A percentile compares a stretch with the other conserved stretches of the same genome.
phyloP scores from a whole-genome alignment of 2,329 filamentous ascomycete species.

The Bipolaris cookei region DNA sequence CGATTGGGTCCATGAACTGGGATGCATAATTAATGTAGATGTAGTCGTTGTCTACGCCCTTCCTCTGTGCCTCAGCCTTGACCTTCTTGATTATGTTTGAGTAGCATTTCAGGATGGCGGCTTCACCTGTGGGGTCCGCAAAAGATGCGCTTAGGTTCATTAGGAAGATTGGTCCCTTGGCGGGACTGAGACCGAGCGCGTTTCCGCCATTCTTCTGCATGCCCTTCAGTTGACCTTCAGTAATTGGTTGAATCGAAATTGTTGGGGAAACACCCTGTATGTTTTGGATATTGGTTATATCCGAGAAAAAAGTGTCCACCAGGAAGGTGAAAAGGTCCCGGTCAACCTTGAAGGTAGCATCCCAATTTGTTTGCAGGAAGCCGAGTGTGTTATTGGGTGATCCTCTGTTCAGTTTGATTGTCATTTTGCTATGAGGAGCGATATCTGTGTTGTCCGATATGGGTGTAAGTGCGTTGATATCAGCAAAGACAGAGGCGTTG shows the following conservation, averaged over 20 bases:
- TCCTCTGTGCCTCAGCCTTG: slow-evolving; percentile 27
- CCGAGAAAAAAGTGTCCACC: slow-evolving; percentile 27
- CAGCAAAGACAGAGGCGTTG: slow-evolving; percentile 34
- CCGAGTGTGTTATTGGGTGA: slow-evolving; percentile 21
- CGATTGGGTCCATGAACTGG: slow-evolving; percentile 50
- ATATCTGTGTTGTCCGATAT: slow-evolving; percentile 30
- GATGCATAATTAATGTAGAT: slow-evolving; percentile 57
- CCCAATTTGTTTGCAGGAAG: slow-evolving; percentile 37
- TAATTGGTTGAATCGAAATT: slow-evolving; percentile 34
- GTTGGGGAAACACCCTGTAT: slow-evolving; percentile 26
- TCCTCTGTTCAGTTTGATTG: slow-evolving; percentile 29
- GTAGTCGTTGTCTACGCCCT: slow-evolving; percentile 20
- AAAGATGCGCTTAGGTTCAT: slow-evolving; percentile 31
- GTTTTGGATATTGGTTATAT: slow-evolving; percentile 16
- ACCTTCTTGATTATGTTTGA: slow-evolving; percentile 26
- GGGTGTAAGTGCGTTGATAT: slow-evolving; percentile 32
- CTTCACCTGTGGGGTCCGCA: slow-evolving; percentile 26
- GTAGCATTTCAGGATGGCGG: slow-evolving; percentile 24
- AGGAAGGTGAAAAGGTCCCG: slow-evolving; percentile 29
- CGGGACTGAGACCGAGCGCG: slow-evolving; percentile 33
- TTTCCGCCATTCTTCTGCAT: slow-evolving; percentile 41
- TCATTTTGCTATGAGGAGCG: slow-evolving; percentile 29
- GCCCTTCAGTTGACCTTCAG: slow-evolving; percentile 24
- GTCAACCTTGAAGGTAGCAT: slow-evolving; percentile 36
- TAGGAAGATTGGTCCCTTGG: slow-evolving; percentile 27